phyloP scores from a whole-genome alignment of 148 eudicot genomes.

The Pouteria glomerata region DNA sequence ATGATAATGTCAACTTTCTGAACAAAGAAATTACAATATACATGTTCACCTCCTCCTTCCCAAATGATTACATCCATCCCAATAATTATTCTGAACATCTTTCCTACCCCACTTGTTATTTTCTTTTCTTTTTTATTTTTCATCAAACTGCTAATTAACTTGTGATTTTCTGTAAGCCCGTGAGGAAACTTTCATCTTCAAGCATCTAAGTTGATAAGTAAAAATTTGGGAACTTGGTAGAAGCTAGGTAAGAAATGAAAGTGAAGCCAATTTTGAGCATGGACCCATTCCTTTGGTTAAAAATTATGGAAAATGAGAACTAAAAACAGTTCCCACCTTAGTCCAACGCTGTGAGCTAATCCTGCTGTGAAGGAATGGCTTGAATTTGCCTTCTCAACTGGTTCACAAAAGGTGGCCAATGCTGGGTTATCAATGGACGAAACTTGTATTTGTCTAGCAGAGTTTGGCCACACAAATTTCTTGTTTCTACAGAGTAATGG shows the following conservation, averaged over 20 bases:
- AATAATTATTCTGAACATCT: not conserved
- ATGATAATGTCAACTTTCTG: not conserved
- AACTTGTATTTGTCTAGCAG: conserved; percentile 35
- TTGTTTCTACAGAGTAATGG: conserved; percentile 26
- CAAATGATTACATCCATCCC: not conserved
- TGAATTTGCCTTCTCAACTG: conserved; percentile 45
- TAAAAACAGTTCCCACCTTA: conserved; percentile 20
- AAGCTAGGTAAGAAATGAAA: not conserved
- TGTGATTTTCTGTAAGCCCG: no score
- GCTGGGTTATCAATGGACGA: conserved; percentile 41
- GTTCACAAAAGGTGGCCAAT: conserved; percentile 47
- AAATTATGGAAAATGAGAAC: not conserved
- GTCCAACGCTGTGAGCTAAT: conserved; percentile 46
- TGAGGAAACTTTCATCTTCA: no score
- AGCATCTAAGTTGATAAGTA: no score
- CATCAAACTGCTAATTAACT: no score
- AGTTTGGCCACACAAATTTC: conserved; percentile 37
- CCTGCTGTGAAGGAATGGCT: conserved; percentile 49
- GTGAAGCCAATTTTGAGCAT: not conserved
- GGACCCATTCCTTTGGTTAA: not conserved
- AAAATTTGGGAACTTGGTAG: not conserved
- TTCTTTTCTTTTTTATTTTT: not conserved
- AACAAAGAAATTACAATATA: not conserved
- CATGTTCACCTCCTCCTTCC: not conserved
- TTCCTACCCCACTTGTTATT: no score